Base-by-base conservation (phyloP, 768 basidiomycete species). In the Sporobolomyces roseus region DNA sequence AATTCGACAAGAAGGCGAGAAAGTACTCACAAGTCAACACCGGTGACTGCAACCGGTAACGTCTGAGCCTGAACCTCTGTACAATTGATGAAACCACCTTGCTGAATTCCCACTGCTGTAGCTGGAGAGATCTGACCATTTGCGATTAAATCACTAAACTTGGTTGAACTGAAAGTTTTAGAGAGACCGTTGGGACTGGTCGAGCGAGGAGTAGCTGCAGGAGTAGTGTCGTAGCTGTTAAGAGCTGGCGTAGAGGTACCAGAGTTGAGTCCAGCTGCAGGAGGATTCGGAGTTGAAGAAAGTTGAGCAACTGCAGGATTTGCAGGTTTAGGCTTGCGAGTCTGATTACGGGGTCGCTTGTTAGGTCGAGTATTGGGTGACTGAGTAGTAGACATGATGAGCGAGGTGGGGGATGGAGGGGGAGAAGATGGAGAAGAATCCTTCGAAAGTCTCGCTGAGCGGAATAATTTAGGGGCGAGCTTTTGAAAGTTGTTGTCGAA, bases 11-110 rank as follows among this genome's bases (percentile, higher is more conserved):
- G 16, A 35, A 38, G 38, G 29, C 56, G 36, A 56, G 29, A 29
- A 7, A 29, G n/a, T 25, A 27, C 65, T 60, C 58, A 66, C 56
- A 59, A 35, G 32, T 65, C 63, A 35, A 55, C 64, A 14, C 71
- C 71, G 17, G 73, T 72, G 30, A 75, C 41, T 41, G 68, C 68
- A 19, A 64, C 63, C 12, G 74, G 74, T 9, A 75, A 27, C 6
- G 74, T 75, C 36, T 61, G 49, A 14, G 72, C 74, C 66, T 75
- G 74, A 1, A 75, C 74, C 16, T 68, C 49, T 0, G 74, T 74
- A 61, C 68, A 69, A 53, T 59, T 36, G 21, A 41, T 56, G 29
- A 60, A 68, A 1, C 67, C 67, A 6, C 67, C 67, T 23, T 48
- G 5, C 16, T 36, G 10, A 5, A 70, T 61, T 4, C 68, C 68